phyloP scores from a whole-genome alignment of 192 early-diverging fungal genomes.

The Coemansia sp. region DNA sequence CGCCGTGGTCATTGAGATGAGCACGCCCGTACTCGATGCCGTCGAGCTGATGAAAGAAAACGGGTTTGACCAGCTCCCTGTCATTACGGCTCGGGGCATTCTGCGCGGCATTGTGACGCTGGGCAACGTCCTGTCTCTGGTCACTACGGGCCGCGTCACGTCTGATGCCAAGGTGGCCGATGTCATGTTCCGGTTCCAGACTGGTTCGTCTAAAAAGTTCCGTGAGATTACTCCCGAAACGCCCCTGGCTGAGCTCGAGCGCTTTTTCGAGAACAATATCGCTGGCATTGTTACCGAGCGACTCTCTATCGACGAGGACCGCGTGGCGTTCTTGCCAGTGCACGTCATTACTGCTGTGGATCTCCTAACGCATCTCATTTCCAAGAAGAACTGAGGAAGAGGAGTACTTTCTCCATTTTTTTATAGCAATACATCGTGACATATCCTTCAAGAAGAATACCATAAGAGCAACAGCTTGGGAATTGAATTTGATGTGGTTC shows the following conservation, averaged over 20 bases:
- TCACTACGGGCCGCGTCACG: conserved; percentile 69
- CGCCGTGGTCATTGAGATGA: conserved; percentile 85
- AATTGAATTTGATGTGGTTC: background rate
- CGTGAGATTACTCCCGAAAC: conserved; percentile 87
- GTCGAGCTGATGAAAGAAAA: conserved; percentile 84
- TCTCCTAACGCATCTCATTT: conserved; percentile 78
- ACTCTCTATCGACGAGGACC: conserved; percentile 54
- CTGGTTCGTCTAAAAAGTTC: conserved; percentile 68
- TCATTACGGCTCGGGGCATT: conserved; percentile 64
- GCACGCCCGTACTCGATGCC: conserved; percentile 76
- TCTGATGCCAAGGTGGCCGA: conserved; percentile 66
- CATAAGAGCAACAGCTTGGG: background rate
- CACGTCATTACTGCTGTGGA: conserved; percentile 97
- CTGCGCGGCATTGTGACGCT: conserved; percentile 88
- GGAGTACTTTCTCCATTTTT: background rate
- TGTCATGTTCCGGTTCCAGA: conserved; percentile 83
- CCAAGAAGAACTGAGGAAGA: conserved; percentile 31
- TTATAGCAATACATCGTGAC: background rate
- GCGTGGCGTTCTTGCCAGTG: conserved; percentile 62
- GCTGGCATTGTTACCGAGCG: conserved; percentile 87
- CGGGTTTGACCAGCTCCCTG: conserved; percentile 96
- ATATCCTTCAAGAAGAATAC: conserved; percentile 6
- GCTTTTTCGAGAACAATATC: conserved; percentile 93
- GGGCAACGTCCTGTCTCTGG: conserved; percentile 81
- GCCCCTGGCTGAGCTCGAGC: conserved; percentile 75